These are phyloP conservation scores for Plasmodium vivax DNA, from an alignment of 169 alveolate genomes.

Conservation along the genomic window DNA sequence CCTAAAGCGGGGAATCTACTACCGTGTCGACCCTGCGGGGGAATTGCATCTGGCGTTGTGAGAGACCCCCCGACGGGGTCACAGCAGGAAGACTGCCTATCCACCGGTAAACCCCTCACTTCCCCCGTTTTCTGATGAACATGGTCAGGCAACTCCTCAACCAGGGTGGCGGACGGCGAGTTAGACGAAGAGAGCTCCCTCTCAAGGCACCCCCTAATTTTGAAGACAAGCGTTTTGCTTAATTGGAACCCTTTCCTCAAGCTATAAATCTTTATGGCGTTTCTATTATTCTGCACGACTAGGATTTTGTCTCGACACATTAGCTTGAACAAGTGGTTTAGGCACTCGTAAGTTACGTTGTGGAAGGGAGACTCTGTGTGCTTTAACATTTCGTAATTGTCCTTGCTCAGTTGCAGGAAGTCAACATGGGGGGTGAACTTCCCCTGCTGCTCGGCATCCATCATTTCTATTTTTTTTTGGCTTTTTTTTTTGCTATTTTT, in stretches of 20 bases:
- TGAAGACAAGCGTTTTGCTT: not conserved
- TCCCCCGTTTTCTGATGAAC: not conserved
- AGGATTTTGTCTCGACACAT: conserved; percentile 24
- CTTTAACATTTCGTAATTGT: conserved; percentile 29
- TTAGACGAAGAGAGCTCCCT: not conserved
- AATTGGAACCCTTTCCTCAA: not conserved
- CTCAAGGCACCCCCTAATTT: conserved; percentile 10
- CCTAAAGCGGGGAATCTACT: too few relatives aligned
- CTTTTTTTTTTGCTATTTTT: not conserved
- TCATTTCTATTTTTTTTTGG: not conserved
- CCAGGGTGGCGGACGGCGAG: not conserved
- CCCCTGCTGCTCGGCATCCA: not conserved
- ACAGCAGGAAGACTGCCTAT: not conserved
- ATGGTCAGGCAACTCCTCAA: not conserved
- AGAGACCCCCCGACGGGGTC: not conserved
- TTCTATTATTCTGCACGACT: conserved; percentile 17
- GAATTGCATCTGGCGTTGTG: not conserved
- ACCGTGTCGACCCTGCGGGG: not conserved
- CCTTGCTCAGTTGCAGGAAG: conserved; percentile 4
- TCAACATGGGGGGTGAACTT: not conserved
- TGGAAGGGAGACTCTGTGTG: not conserved
- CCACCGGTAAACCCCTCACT: not conserved
- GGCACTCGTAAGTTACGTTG: conserved; percentile 24
- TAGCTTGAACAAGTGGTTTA: conserved; percentile 15
- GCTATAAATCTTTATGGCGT: conserved; percentile 18